phyloP scores from a whole-genome alignment of 2,329 filamentous ascomycete species.

The Gyromitra esculenta region DNA sequence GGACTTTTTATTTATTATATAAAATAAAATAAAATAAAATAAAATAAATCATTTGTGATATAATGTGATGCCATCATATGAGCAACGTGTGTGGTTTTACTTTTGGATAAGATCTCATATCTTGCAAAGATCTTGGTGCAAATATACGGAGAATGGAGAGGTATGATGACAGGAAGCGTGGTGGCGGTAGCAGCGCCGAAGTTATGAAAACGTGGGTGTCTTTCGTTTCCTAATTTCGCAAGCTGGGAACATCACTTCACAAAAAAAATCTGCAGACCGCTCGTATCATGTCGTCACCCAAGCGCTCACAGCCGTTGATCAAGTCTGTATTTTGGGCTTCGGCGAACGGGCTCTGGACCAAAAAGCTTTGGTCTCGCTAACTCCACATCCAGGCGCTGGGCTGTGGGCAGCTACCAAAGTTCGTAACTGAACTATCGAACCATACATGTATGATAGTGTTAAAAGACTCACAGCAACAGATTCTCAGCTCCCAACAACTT shows the following conservation, averaged over 20 bases:
- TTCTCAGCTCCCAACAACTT: background rate
- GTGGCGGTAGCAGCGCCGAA: slow-evolving; percentile 4
- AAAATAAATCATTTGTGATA: slow-evolving; percentile 36
- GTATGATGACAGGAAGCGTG: background rate
- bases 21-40: slow-evolving; percentile 18
- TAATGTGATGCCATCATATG: slow-evolving; percentile 31
- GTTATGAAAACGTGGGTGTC: slow-evolving; percentile 2
- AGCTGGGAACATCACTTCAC: background rate
- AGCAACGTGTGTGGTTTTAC: slow-evolving; percentile 4
- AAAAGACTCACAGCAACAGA: background rate
- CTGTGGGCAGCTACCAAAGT: slow-evolving; percentile 20
- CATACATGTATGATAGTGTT: slow-evolving; percentile 6
- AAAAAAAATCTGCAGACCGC: slow-evolving; percentile 29
- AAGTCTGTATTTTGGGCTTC: background rate
- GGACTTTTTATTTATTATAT: slow-evolving; percentile 7
- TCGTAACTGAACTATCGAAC: slow-evolving; percentile 7
- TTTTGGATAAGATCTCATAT: slow-evolving; percentile 29
- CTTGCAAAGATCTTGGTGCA: slow-evolving; percentile 19
- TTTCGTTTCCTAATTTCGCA: slow-evolving; percentile 18
- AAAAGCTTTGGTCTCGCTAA: slow-evolving; percentile 11
- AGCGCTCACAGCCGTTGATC: background rate
- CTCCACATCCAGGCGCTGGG: slow-evolving; percentile 7
- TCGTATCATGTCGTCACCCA: slow-evolving; percentile 16
- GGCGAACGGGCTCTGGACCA: slow-evolving; percentile 25
- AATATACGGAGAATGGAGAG: background rate